A percentile compares a stretch with the other conserved stretches of the same genome.
These are phyloP conservation scores for Yarrowia osloensis DNA, from an alignment of 805 yeast species.

Conservation along the genomic window DNA sequence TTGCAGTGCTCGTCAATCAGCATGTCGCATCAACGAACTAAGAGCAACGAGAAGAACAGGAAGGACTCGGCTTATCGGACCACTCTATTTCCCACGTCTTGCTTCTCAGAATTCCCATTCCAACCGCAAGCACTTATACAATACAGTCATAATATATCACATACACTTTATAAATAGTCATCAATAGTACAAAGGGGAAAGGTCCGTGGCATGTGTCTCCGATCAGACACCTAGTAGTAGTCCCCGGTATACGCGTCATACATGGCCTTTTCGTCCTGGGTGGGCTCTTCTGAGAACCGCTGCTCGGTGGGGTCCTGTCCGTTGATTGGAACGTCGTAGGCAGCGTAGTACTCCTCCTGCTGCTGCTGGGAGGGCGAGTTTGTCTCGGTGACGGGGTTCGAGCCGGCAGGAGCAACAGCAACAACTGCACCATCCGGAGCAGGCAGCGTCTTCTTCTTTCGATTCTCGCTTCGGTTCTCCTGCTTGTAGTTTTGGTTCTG, in stretches of 20 bases:
- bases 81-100: too few species aligned
- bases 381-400: conserved; percentile 27
- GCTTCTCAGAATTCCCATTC: too few species aligned
- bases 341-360: conserved; percentile 17
- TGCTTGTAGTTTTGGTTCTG: conserved; percentile 43
- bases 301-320: conserved; percentile 12
- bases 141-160: conserved; percentile 28
- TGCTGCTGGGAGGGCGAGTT: conserved; percentile 23
- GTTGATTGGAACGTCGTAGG: conserved; percentile 27
- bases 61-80: too few species aligned
- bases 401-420: not conserved
- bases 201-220: not conserved
- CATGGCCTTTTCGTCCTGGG: conserved; percentile 30
- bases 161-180: conserved; percentile 30
- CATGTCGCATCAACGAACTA: too few species aligned
- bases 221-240: not conserved
- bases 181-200: conserved; percentile 23
- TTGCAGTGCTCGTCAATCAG: too few species aligned
- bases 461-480: conserved; percentile 28
- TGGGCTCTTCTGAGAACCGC: conserved; percentile 21
- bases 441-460: conserved; percentile 12
- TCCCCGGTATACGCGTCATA: conserved; percentile 28
- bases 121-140: not conserved
- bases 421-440: not conserved
- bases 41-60: too few species aligned